Evolutionary conservation across 805 yeast genomes (phyloP).

Genomic region (Debaryomyces hansenii): DNA sequence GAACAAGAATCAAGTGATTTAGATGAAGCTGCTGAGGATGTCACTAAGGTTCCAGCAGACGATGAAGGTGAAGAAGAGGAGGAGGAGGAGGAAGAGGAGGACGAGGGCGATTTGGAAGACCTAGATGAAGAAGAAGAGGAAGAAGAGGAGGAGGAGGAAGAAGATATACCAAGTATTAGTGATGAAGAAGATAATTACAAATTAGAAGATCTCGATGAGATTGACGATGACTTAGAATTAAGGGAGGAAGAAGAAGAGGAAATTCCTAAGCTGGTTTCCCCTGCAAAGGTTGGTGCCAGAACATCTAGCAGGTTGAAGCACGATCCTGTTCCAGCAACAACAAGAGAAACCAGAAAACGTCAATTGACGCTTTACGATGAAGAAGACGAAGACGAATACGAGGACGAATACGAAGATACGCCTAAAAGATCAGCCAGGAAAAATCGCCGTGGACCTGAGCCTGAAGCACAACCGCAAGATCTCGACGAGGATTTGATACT

Average conservation of each 20-base stretch:
- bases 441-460: constrained; percentile 9
- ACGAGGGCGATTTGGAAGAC: constrained; percentile 17
- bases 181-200: constrained; percentile 32
- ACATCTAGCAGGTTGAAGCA: constrained; percentile 1
- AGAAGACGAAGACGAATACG: constrained; percentile 31
- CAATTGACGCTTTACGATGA: constrained; percentile 38
- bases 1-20: constrained; percentile 5
- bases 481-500: constrained; percentile 35
- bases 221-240: constrained; percentile 36
- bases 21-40: constrained; percentile 9
- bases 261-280: neutral
- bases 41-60: constrained; percentile 1
- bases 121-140: constrained; percentile 19
- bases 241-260: constrained; percentile 26
- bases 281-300: constrained; percentile 2
- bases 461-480: constrained; percentile 26
- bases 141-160: constrained; percentile 25
- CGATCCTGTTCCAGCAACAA: constrained; percentile 4
- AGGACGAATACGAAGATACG: constrained; percentile 19
- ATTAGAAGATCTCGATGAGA: constrained; percentile 36
- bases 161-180: constrained; percentile 19
- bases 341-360: constrained; percentile 34
- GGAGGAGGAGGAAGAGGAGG: constrained; percentile 15
- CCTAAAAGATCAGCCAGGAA: constrained; percentile 5
- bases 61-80: constrained; percentile 10